Base-by-base conservation (phyloP, 768 basidiomycete species). In the Punctularia strigosozonata region DNA sequence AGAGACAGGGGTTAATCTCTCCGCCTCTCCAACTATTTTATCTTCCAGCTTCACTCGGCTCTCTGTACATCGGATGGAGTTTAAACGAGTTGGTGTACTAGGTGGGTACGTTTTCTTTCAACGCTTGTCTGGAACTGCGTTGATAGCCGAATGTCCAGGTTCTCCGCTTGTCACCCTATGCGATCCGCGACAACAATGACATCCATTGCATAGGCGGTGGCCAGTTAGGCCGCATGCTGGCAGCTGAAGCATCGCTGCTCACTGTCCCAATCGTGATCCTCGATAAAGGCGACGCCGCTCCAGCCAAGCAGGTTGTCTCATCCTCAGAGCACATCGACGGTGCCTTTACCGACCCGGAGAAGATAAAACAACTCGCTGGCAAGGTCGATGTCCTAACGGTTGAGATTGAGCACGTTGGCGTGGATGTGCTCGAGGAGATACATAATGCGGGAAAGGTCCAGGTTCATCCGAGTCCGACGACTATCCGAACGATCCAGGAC, bases 331-430 rank as follows among this genome's bases (percentile, higher is more conserved):
- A 98, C 52, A 62, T 92, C 50, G 84, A 97, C 49, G 94, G 94
- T 34, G 81, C 88, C 4, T 98, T 95, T 61, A 62, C 81, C 19
- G 81, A 91, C 52, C 71, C 82, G 0, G 61, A 59, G 10, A 80
- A 83, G 52, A 94, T 99, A 48, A 69, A 66, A 31, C 71, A 84
- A 45, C 73, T 99, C 25, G 89, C 91, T 0, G 44, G 56, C 10
- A 77, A 77, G 53, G 91, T 84, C 22, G 84, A 97, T 50, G 64
- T 98, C 24, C 64, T 98, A 36, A 98, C 94, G 0, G 78, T 94
- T 37, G 94, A 99, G 65, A 98, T 97, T 24, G 94, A 99, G 60
- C 95, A 99, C 51, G 89, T 99, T 44, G 75, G 94, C 45, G 86
- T 71, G 8, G 63, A 63, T 17, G 75, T 85, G 0, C 65, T 99